A percentile compares a stretch with the other conserved stretches of the same genome.
These are phyloP conservation scores for Pleurotus sapidus DNA, from an alignment of 768 basidiomycete species.

Conservation along the genomic window DNA sequence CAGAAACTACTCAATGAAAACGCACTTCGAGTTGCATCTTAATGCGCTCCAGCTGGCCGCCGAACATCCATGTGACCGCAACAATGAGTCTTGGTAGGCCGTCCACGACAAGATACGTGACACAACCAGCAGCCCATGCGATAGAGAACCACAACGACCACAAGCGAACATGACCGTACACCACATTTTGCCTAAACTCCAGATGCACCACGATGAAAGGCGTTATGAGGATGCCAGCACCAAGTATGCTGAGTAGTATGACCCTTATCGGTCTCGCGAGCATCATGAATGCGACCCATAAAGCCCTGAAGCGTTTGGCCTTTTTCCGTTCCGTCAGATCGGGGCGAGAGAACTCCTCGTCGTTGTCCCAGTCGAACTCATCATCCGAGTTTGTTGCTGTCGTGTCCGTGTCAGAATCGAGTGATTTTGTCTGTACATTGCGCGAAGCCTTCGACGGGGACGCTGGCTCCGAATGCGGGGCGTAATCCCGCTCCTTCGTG, in stretches of 20 bases:
- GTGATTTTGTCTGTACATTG: background rate
- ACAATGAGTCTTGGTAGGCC: constrained; percentile 56
- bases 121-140: constrained; percentile 59
- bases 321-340: constrained; percentile 29
- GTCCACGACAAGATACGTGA: constrained; percentile 64
- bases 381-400: constrained; percentile 62
- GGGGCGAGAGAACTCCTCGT: constrained; percentile 36
- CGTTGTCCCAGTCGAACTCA: constrained; percentile 76
- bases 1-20: background rate
- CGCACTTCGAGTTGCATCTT: constrained; percentile 69
- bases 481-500: constrained; percentile 1
- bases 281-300: constrained; percentile 68
- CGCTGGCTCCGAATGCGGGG: constrained; percentile 2
- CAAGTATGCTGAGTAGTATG: constrained; percentile 55
- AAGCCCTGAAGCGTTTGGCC: constrained; percentile 58
- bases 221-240: constrained; percentile 61
- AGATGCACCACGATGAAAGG: constrained; percentile 69
- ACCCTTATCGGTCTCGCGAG: constrained; percentile 58
- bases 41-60: constrained; percentile 61
- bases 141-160: constrained; percentile 71
- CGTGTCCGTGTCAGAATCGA: constrained; percentile 34
- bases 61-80: constrained; percentile 48
- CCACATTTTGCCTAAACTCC: constrained; percentile 48
- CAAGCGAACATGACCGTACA: constrained; percentile 53
- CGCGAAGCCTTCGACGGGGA: background rate